phyloP scores from a whole-genome alignment of 345 rosid species.

The Hirschfeldia incana region DNA sequence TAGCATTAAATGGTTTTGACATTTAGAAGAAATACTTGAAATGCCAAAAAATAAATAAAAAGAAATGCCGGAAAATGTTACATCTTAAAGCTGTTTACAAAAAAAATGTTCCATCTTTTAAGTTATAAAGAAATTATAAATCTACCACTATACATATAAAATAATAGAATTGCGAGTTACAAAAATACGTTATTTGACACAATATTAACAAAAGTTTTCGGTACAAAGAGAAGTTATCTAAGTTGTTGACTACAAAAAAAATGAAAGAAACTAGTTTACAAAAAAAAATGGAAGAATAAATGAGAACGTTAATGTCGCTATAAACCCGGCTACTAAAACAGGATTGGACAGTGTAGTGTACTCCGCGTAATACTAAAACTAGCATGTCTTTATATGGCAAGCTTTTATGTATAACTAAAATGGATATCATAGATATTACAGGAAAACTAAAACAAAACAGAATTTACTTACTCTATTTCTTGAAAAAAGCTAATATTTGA shows the following conservation, averaged over 20 bases:
- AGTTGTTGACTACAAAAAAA: conserved; percentile 24
- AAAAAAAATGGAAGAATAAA: conserved; percentile 16
- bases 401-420: background rate
- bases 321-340: conserved; percentile 9
- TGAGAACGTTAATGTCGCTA: conserved; percentile 1
- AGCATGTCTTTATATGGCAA: conserved; percentile 20
- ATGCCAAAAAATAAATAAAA: too few species aligned
- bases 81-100: too few species aligned
- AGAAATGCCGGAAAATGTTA: background rate
- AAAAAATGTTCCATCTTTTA: background rate
- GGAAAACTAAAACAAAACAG: background rate
- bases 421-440: background rate
- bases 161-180: too few species aligned
- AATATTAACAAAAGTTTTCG: too few species aligned
- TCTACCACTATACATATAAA: background rate
- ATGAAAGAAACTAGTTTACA: too few species aligned
- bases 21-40: background rate
- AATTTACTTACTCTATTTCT: too few species aligned
- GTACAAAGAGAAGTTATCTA: conserved; percentile 15
- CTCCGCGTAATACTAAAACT: conserved; percentile 13
- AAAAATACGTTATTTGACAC: too few species aligned
- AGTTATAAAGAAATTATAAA: background rate
- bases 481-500: too few species aligned
- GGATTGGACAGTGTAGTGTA: conserved; percentile 12
- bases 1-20: background rate